phyloP scores from a whole-genome alignment of 2,329 filamentous ascomycete species.

The Ceratocystis alfenasii region DNA sequence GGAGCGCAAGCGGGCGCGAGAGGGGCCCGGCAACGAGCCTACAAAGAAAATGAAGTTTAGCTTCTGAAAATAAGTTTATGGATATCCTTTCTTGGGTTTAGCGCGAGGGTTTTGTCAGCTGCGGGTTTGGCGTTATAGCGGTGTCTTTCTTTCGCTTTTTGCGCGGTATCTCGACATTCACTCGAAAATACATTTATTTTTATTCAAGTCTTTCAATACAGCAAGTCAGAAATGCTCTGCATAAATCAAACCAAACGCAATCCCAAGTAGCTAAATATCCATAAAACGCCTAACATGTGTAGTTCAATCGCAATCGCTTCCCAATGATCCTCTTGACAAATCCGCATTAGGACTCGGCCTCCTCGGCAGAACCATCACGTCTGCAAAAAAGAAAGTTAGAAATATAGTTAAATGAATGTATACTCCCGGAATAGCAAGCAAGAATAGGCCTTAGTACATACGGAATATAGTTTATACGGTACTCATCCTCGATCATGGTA shows the following conservation, averaged over 20 bases:
- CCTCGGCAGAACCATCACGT: slow-evolving; percentile 45
- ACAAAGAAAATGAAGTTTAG: slow-evolving; percentile 35
- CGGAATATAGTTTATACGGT: slow-evolving; percentile 54
- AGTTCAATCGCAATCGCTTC: not conserved
- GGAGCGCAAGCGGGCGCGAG: slow-evolving; percentile 53
- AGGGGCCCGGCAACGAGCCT: slow-evolving; percentile 33
- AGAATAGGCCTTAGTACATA: slow-evolving; percentile 40
- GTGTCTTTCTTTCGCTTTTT: not conserved
- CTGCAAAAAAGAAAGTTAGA: slow-evolving; percentile 31
- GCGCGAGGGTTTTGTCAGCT: not conserved
- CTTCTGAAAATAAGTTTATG: slow-evolving; percentile 11
- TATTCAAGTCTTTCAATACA: not conserved
- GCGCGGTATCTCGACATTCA: not conserved
- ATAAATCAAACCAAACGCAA: slow-evolving; percentile 10
- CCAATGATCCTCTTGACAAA: not conserved
- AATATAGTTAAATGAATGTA: slow-evolving; percentile 1
- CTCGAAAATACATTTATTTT: not conserved
- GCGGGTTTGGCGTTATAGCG: slow-evolving; percentile 1
- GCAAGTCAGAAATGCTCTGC: slow-evolving; percentile 9
- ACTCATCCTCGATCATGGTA: slow-evolving; percentile 49
- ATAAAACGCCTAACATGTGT: slow-evolving; percentile 8
- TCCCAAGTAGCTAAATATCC: slow-evolving; percentile 7
- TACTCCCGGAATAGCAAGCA: slow-evolving; percentile 24
- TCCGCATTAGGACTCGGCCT: slow-evolving; percentile 34
- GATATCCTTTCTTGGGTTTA: not conserved